Base-by-base conservation (phyloP, 2,329 filamentous ascomycete genomes). In the Pseudogymnoascus sp. region DNA sequence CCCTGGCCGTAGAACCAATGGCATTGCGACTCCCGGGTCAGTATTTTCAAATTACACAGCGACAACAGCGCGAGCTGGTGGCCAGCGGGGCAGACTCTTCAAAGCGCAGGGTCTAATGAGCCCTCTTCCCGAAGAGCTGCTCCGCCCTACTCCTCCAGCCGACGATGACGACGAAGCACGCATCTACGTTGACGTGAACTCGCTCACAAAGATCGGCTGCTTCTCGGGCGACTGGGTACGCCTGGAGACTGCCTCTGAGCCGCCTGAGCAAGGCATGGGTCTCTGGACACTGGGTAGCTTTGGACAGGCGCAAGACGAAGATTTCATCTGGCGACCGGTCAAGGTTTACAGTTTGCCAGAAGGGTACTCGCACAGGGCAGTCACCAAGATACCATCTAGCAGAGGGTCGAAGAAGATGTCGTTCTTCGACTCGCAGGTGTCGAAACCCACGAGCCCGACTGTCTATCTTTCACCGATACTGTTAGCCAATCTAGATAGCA, bases 161-260 rank as follows among this genome's bases (percentile, higher is more conserved):
- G 84, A 86, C 25, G 92, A 97, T 66, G 95, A 99, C 66, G 92
- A 96, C 68, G 89, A 96, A 70, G 88, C 91, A 1, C 87, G 95
- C 60, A 84, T 98, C 1, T 99, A 93, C 71, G 93, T 99, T 4
- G 92, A 97, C 70, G 89, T 96, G 6, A 88, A 85, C 64, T 90
- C 91, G 1, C 77, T 99, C 19, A 89, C 91, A 13, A 92, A 93
- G 69, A 89, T 99, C 63, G 93, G 93, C 14, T 98, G 93, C 75
- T 99, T 99, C 73, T 98, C 93, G 0, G 95, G 95, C 31, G 95
- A 99, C 73, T 99, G 95, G 95, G 92, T 96, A 10, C 87, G 89
- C 21, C 81, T 97, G 10, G 92, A 96, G 76, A 82, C 85, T 5
- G 84, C 90, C 0, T 83, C 90, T 68, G 90, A 92, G 72, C 89